Evolutionary conservation across 139 green algal species (phyloP), one percentile per base, ranked within the genome.

Genomic region (Chlorella vulgaris): DNA sequence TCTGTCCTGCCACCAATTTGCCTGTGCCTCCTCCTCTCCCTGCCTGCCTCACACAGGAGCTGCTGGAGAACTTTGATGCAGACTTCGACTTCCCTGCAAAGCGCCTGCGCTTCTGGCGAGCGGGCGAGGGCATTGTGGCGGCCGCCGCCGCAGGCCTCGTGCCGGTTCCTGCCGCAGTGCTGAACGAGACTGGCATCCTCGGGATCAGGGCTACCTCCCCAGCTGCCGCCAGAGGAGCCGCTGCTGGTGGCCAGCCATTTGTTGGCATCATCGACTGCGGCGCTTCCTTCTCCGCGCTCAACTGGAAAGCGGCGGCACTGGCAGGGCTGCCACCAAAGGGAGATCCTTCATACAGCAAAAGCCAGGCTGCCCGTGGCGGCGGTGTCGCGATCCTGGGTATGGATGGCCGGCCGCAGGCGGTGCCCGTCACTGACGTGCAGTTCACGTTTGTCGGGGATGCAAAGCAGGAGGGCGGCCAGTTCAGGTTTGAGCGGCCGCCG

Each of bases 181-280:
- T 83, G 26, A 83, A 83, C 50, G 77, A 83, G 15, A 83, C 65
- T 0, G 77, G 77, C 15, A 60, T 83, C 8, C 77, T 83, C 26
- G 77, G 65, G 24, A 83, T 83, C 47, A 47, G 77, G 0, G 66
- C 50, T 13, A 83, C 77, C 6, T 76, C 77, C 7, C 50, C 77
- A 3, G 29, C 40, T 7, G 63, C 63, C 10, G n/a, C 31, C 8
- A 35, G 63, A 18, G 40, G 61, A 3, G 36, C 22, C n/a, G 65
- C 29, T 7, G 65, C 33, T 15, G 65, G 65, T 22, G 31, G 36
- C 33, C 77, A 83, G 47, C 77, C 77, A 1, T 83, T 83, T 68
- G 77, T 83, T 24, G 77, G 77, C 35, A 76, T 83, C 26, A 4
- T 83, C 6, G 77, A 83, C 50, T 83, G 77, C 18, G 77, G 77